Evolutionary conservation across 768 basidiomycete genomes (phyloP).

Genomic region (Calvatia gigantea): DNA sequence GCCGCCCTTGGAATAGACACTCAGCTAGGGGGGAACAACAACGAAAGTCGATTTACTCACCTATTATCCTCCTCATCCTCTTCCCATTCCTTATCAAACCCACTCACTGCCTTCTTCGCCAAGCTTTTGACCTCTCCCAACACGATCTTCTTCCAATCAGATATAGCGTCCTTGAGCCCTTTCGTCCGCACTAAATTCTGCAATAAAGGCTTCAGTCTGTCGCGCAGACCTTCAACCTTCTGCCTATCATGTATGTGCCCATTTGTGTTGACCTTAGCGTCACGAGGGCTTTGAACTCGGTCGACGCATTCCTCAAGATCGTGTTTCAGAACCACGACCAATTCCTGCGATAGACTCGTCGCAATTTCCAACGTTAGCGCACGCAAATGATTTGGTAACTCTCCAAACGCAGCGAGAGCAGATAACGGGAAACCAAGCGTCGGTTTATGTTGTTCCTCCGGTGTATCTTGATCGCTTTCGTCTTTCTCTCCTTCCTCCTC

Average conservation of each 20-base stretch:
- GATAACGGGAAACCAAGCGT: conserved; percentile 54
- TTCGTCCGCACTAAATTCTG: conserved; percentile 74
- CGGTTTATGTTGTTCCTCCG: conserved; percentile 13
- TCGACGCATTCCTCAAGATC: conserved; percentile 54
- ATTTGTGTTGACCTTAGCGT: background rate
- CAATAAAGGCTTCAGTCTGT: conserved; percentile 68
- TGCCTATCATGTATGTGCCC: conserved; percentile 9
- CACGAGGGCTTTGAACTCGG: conserved; percentile 13
- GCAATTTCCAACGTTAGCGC: conserved; percentile 73
- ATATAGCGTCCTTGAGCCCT: conserved; percentile 63
- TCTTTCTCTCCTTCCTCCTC: background rate
- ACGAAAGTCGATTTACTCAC: conserved; percentile 1
- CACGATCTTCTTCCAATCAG: conserved; percentile 70
- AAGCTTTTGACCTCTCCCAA: conserved; percentile 55
- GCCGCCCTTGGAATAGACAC: conserved; percentile 28
- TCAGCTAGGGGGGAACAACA: background rate
- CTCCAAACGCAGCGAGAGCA: conserved; percentile 66
- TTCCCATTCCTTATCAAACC: conserved; percentile 52
- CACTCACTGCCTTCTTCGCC: conserved; percentile 52
- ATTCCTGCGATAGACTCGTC: conserved; percentile 69
- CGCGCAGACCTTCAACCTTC: conserved; percentile 44
- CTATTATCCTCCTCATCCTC: conserved; percentile 20
- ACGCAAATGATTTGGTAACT: conserved; percentile 72
- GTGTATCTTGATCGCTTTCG: background rate
- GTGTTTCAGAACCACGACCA: conserved; percentile 64